phyloP scores from a whole-genome alignment of 2,329 filamentous ascomycete species.

The Cladosporium sp. region DNA sequence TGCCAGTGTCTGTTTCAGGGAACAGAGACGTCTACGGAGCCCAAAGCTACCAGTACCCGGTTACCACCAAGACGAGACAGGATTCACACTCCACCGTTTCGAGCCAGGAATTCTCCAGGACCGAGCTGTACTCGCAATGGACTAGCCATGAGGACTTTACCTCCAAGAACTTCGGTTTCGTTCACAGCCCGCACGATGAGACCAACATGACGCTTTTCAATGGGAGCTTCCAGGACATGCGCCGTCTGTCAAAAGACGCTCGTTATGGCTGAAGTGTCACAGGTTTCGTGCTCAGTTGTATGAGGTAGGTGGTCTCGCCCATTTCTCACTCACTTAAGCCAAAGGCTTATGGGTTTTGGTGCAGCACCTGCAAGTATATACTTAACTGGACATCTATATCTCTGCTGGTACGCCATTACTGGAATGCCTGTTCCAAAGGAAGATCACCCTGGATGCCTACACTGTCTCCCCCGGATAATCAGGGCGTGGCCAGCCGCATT shows the following conservation, averaged over 20 bases:
- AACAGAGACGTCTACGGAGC: not conserved
- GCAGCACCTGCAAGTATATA: no score
- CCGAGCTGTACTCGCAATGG: conserved; percentile 24
- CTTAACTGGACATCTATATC: not conserved
- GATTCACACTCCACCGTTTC: conserved; percentile 10
- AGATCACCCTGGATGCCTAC: no score
- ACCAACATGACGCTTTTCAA: conserved; percentile 21
- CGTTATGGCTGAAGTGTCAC: conserved; percentile 23
- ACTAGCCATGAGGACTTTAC: conserved; percentile 22
- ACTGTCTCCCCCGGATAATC: no score
- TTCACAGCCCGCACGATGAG: conserved; percentile 23
- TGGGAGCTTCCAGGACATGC: conserved; percentile 24
- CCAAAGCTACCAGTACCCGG: not conserved
- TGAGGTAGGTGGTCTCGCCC: not conserved
- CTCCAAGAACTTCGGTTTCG: conserved; percentile 24
- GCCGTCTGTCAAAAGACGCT: conserved; percentile 23
- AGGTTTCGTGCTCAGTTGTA: no score
- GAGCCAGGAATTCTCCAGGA: conserved; percentile 11
- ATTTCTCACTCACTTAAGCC: not conserved
- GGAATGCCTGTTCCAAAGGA: no score
- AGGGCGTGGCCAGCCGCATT: no score
- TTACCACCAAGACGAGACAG: not conserved
- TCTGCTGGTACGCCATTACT: no score
- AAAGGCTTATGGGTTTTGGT: not conserved
- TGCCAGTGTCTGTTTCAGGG: not conserved